phyloP scores from a whole-genome alignment of 2,329 filamentous ascomycete species.

The Pezicula carpinea region DNA sequence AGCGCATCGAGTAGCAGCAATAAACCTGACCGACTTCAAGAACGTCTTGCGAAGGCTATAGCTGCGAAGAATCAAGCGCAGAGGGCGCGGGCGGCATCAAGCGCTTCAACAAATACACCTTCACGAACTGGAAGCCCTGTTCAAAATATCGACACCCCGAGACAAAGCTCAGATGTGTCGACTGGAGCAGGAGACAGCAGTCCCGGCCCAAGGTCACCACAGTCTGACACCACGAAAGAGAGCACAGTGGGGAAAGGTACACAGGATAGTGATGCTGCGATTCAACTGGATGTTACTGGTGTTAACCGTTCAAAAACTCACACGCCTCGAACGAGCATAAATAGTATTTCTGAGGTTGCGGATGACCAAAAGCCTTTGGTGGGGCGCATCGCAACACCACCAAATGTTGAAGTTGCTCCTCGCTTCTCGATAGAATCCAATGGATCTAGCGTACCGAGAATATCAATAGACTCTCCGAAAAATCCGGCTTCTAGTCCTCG shows the following conservation, averaged over 20 bases:
- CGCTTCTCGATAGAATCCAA: slow-evolving; percentile 24
- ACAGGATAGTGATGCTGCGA: no score
- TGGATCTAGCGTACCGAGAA: slow-evolving; percentile 19
- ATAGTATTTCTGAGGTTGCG: no score
- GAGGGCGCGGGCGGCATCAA: slow-evolving; percentile 36
- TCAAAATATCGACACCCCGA: slow-evolving; percentile 36
- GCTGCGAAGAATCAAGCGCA: slow-evolving; percentile 57
- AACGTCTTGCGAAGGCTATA: slow-evolving; percentile 82
- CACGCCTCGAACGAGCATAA: no score
- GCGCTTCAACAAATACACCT: slow-evolving; percentile 41
- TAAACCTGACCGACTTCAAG: slow-evolving; percentile 79
- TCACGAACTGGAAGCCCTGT: slow-evolving; percentile 51
- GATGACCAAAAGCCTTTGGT: slow-evolving; percentile 1
- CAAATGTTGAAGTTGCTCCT: slow-evolving; percentile 15
- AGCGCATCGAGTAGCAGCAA: slow-evolving; percentile 58
- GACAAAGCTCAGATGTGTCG: slow-evolving; percentile 39
- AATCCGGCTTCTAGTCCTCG: slow-evolving; percentile 16
- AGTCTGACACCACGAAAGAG: no score
- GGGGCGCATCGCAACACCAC: slow-evolving; percentile 10
- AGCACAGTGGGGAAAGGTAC: no score
- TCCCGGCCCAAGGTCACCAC: neutral
- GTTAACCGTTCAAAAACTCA: neutral
- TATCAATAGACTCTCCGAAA: slow-evolving; percentile 19
- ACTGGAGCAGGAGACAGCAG: slow-evolving; percentile 10
- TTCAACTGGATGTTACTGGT: neutral